phyloP scores from a whole-genome alignment of 2,329 filamentous ascomycete species.

The Fusarium palustre region DNA sequence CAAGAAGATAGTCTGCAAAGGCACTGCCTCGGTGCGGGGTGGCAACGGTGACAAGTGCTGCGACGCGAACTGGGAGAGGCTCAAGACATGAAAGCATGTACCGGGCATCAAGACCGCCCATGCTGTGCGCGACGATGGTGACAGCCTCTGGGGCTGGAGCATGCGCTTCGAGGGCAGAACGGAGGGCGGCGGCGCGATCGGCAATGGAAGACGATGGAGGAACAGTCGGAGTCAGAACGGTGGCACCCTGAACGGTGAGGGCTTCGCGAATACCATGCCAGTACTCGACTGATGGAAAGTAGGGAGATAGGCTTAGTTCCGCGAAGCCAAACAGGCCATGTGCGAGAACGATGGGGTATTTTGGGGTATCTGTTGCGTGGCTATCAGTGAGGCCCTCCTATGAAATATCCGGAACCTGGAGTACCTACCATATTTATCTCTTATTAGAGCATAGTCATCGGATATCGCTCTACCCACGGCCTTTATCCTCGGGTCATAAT shows the following conservation, averaged over 20 bases:
- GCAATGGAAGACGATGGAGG: slow-evolving; percentile 72
- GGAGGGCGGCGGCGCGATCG: slow-evolving; percentile 69
- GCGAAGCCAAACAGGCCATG: slow-evolving; percentile 74
- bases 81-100: slow-evolving; percentile 72
- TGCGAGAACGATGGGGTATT: slow-evolving; percentile 72
- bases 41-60: slow-evolving; percentile 66
- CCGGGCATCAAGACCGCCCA: slow-evolving; percentile 73
- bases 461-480: slow-evolving; percentile 58
- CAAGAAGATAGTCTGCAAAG: slow-evolving; percentile 66
- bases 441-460: slow-evolving; percentile 61
- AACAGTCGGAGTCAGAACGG: slow-evolving; percentile 71
- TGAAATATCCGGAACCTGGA: too few relatives aligned
- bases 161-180: slow-evolving; percentile 62
- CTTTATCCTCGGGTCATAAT: slow-evolving; percentile 55
- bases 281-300: slow-evolving; percentile 69
- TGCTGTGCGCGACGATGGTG: slow-evolving; percentile 79
- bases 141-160: slow-evolving; percentile 63
- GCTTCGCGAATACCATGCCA: slow-evolving; percentile 74
- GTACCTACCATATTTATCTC: slow-evolving; percentile 58
- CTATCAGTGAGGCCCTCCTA: not conserved
- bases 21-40: slow-evolving; percentile 67
- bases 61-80: slow-evolving; percentile 60
- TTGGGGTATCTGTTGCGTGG: slow-evolving; percentile 61
- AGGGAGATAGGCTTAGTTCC: slow-evolving; percentile 63
- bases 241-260: slow-evolving; percentile 63